Evolutionary conservation across 2,329 filamentous ascomycete genomes (phyloP), one percentile per base, ranked within the genome.

Genomic region (Xylaria arbuscula): DNA sequence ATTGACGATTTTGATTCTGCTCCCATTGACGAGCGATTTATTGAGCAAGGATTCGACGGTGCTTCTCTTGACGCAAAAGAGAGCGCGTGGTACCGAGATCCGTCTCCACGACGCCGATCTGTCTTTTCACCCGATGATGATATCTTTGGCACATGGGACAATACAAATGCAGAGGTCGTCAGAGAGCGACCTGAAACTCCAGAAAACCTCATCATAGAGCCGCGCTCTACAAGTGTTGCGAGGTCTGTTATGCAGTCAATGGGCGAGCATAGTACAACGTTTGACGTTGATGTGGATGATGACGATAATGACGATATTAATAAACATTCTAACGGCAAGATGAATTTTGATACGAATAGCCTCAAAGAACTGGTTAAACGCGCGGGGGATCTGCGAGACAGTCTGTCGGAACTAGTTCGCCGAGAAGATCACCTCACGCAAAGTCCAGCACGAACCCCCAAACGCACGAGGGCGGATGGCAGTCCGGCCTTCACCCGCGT

Each of bases 301-400:
- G 76, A 75, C 22, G 77, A 76, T 51, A 74, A 78, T 4, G 78
- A 77, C 15, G 65, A 76, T 62, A 79, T 78, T 24, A 66, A 70
- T n/a, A 66, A 68, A 69, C 77, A 75, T 11, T 80, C 84, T 53
- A 82, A 83, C 59, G 83, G 84, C 68, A 86, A 86, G 79, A 85
- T 91, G 74, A 89, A 90, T 67, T 91, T 91, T 70, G 89, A 90
- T 75, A 91, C 89, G 5, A 90, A 90, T 70, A 91, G 88, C 77
- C 82, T 91, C n/a, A 88, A 88, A 73, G 87, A 89, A 74, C 80
- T 91, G 62, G 89, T 91, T 45, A 88, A 88, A 76, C 84, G 88
- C 67, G 89, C 89, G 1, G 84, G 86, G 34, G 86, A 87, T 64
- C 78, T 91, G 40, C 85, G 86, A 34, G 88, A 90, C 71, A 81